Evolutionary conservation across 805 yeast genomes (phyloP).

Genomic region (Metschnikowia reukaufii): DNA sequence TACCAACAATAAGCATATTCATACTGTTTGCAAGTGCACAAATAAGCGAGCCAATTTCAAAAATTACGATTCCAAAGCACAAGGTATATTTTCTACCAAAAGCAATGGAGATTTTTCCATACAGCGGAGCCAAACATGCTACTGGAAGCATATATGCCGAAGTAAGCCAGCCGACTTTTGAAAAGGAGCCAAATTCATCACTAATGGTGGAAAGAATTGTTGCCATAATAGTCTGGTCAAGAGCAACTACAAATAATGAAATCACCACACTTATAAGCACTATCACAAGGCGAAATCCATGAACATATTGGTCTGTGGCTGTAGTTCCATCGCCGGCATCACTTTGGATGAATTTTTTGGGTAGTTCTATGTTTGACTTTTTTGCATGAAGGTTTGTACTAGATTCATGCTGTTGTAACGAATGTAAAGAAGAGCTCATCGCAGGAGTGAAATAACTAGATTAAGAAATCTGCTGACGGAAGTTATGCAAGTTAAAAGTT

Average conservation of each 20-base stretch:
- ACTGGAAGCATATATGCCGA: constrained; percentile 55
- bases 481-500: too few relatives aligned
- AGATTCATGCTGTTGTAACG: neutral
- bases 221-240: constrained; percentile 60
- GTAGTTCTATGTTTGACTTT: neutral
- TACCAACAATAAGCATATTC: constrained; percentile 65
- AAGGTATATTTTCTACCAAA: constrained; percentile 57
- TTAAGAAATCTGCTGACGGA: too few relatives aligned
- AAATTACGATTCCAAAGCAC: constrained; percentile 49
- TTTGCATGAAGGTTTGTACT: neutral
- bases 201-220: constrained; percentile 53
- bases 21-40: constrained; percentile 55
- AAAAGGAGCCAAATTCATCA: constrained; percentile 47
- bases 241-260: constrained; percentile 41
- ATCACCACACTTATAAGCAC: constrained; percentile 31
- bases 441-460: neutral
- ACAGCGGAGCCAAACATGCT: constrained; percentile 53
- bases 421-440: neutral
- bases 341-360: constrained; percentile 23
- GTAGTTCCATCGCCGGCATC: constrained; percentile 45
- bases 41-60: constrained; percentile 62
- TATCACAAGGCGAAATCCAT: constrained; percentile 28
- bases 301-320: constrained; percentile 35
- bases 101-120: constrained; percentile 57
- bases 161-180: constrained; percentile 58